A percentile compares a stretch with the other conserved stretches of the same genome.
These are phyloP conservation scores for Marchantia paleacea DNA, from an alignment of 225 moss, liverwort and hornwort genomes.

Conservation along the genomic window DNA sequence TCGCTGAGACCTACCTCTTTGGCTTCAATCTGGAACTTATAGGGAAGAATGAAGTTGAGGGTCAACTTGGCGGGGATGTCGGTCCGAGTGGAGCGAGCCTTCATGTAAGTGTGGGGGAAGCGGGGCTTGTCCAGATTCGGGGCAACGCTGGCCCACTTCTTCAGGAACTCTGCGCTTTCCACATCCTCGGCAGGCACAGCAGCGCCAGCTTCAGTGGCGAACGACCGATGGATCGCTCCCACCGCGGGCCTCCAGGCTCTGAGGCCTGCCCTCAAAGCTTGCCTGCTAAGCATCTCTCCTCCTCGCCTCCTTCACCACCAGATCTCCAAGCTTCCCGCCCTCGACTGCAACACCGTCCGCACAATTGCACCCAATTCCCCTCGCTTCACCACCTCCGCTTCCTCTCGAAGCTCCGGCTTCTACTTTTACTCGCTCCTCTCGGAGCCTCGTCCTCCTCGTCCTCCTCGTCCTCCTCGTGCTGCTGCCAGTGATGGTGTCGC, in stretches of 20 bases:
- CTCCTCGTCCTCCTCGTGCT: neutral
- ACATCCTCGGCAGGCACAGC: conserved; percentile 26
- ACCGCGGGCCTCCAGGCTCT: conserved; percentile 28
- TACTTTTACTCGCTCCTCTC: neutral
- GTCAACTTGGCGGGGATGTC: conserved; percentile 32
- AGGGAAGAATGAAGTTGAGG: conserved; percentile 39
- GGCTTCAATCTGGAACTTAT: conserved; percentile 37
- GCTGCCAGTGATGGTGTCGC: neutral
- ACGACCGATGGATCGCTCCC: conserved; percentile 24
- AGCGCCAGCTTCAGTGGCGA: conserved; percentile 18
- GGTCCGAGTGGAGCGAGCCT: conserved; percentile 12
- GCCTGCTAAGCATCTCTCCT: conserved; percentile 39
- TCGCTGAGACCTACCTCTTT: conserved; percentile 30
- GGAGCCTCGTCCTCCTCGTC: neutral
- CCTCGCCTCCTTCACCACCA: neutral
- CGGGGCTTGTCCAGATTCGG: conserved; percentile 46
- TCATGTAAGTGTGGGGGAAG: conserved; percentile 40
- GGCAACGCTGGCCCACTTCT: conserved; percentile 30
- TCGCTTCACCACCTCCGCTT: too few species aligned
- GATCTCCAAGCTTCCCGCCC: neutral
- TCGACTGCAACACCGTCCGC: too few species aligned
- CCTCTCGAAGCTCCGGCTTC: too few species aligned
- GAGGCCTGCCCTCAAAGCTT: conserved; percentile 34
- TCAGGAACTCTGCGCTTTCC: conserved; percentile 27
- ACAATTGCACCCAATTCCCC: too few species aligned